These are phyloP conservation scores for Cutaneotrichosporon curvatum DNA, from an alignment of 1,284 basidiomycete species.

Conservation along the genomic window DNA sequence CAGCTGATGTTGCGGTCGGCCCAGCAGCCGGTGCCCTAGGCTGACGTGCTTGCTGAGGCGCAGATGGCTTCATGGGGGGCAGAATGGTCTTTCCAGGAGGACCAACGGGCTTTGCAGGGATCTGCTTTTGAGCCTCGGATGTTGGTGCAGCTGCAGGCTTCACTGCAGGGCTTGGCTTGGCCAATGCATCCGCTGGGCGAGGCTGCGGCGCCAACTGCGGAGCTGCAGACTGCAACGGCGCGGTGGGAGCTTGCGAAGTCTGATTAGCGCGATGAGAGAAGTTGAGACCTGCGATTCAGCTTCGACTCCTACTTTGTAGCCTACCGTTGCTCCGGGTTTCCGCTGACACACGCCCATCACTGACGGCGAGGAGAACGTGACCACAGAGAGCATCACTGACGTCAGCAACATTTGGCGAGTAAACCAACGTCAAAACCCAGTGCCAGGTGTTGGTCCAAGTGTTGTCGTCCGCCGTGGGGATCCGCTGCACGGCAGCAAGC, in stretches of 20 bases:
- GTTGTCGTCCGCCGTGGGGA: conserved; percentile 51
- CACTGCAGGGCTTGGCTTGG: conserved; percentile 9
- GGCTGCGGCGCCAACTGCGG: conserved; percentile 40
- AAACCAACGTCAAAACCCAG: conserved; percentile 64
- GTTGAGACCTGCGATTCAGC: conserved; percentile 69
- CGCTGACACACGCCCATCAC: conserved; percentile 82
- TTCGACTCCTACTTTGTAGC: conserved; percentile 9
- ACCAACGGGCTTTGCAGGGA: too few species aligned
- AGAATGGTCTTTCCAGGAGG: too few species aligned
- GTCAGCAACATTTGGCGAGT: conserved; percentile 36
- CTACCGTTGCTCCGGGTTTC: conserved; percentile 86
- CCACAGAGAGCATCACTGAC: conserved; percentile 86
- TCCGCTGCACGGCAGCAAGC: conserved; percentile 62
- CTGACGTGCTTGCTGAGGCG: too few species aligned
- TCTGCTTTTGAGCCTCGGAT: too few species aligned
- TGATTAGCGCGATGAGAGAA: conserved; percentile 56
- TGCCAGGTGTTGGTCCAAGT: conserved; percentile 99
- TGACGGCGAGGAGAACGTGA: conserved; percentile 75
- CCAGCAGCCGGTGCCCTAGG: background rate
- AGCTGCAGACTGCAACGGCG: conserved; percentile 21
- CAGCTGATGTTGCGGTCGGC: background rate
- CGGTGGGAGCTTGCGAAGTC: conserved; percentile 38
- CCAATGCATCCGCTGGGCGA: conserved; percentile 4
- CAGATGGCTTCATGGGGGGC: too few species aligned
- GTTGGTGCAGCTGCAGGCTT: conserved; percentile 1